These are phyloP conservation scores for Phellopilus nigrolimitatus DNA, from an alignment of 1,284 basidiomycete species.

Conservation along the genomic window DNA sequence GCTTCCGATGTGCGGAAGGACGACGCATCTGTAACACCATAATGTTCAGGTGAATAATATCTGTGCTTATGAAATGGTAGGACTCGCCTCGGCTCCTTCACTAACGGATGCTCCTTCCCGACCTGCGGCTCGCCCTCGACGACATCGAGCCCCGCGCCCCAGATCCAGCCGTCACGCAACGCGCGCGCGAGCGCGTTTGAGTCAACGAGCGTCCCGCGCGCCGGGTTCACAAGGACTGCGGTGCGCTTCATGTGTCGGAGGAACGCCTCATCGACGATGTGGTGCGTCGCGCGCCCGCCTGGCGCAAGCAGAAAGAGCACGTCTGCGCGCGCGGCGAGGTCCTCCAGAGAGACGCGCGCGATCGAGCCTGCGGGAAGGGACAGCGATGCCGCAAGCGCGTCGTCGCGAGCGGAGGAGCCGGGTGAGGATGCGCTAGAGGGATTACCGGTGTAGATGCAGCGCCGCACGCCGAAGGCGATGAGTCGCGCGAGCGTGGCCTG, in stretches of 20 bases:
- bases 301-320: conserved; percentile 82
- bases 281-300: conserved; percentile 66
- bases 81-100: conserved; percentile 75
- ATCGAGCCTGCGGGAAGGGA: conserved; percentile 43
- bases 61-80: no score
- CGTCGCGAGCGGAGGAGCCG: conserved; percentile 39
- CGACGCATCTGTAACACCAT: no score
- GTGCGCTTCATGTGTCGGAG: conserved; percentile 81
- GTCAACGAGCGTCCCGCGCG: conserved; percentile 82
- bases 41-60: no score
- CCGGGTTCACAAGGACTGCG: conserved; percentile 76
- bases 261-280: conserved; percentile 71
- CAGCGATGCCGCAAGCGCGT: conserved; percentile 46
- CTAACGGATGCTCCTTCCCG: conserved; percentile 68
- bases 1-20: conserved; percentile 89
- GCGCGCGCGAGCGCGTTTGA: conserved; percentile 83
- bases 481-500: conserved; percentile 76
- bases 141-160: conserved; percentile 91
- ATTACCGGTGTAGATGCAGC: conserved; percentile 61
- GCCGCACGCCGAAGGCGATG: conserved; percentile 70
- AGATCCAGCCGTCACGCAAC: conserved; percentile 72
- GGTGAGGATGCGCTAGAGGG: conserved; percentile 40
- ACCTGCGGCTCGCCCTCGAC: conserved; percentile 90
- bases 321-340: conserved; percentile 73
- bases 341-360: conserved; percentile 56